Conservation (phyloP, 768 basidiomycete genomes). For the Piloderma croceum region DNA sequence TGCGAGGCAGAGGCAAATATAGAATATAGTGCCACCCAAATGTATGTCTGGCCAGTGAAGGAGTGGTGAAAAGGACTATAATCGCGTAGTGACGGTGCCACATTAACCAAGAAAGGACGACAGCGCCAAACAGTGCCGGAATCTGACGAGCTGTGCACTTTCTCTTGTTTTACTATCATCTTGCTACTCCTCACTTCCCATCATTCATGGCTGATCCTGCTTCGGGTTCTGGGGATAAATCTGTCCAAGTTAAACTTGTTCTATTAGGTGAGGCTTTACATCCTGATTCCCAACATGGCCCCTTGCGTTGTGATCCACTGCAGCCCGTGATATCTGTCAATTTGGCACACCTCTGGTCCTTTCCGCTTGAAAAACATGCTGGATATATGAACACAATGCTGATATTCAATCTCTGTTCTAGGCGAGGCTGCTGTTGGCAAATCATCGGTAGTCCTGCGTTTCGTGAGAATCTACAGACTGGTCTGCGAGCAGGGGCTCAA, state of each 20-base stretch:
- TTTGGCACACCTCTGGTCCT: constrained; percentile 2
- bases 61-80: too few species aligned
- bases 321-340: constrained; percentile 6
- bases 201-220: constrained; percentile 66
- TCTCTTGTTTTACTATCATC: background rate
- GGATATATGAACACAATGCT: constrained; percentile 8
- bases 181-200: constrained; percentile 14
- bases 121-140: too few species aligned
- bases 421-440: constrained; percentile 99
- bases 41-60: too few species aligned
- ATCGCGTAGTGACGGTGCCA: too few species aligned
- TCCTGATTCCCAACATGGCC: constrained; percentile 6
- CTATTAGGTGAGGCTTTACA: constrained; percentile 65
- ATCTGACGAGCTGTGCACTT: constrained; percentile 1
- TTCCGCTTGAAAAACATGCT: background rate
- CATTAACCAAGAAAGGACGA: too few species aligned
- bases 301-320: constrained; percentile 4
- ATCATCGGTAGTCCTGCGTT: constrained; percentile 96
- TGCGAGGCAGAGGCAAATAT: too few species aligned
- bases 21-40: too few species aligned
- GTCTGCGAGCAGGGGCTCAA: constrained; percentile 12
- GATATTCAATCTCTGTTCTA: constrained; percentile 27
- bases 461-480: constrained; percentile 51
- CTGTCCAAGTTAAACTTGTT: constrained; percentile 96
- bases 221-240: constrained; percentile 75